These are phyloP conservation scores for Malassezia obtusa DNA, from an alignment of 1,284 basidiomycete species.

Conservation along the genomic window DNA sequence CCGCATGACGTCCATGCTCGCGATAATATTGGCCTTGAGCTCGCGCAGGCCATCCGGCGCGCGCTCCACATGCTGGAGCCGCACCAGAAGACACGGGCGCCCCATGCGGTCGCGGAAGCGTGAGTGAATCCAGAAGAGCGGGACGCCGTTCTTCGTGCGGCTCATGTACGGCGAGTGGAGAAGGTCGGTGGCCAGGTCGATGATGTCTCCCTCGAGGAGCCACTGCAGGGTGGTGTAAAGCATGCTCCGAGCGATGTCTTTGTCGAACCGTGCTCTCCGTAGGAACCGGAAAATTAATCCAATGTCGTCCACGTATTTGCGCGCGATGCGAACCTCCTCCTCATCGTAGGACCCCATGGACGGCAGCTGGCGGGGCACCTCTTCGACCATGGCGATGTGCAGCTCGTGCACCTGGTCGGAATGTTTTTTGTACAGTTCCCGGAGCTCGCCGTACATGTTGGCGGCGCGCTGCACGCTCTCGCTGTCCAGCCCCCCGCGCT, in stretches of 20 bases:
- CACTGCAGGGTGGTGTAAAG: constrained; percentile 11
- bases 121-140: constrained; percentile 43
- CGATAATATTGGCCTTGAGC: constrained; percentile 43
- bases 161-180: constrained; percentile 17
- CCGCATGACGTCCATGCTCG: constrained; percentile 38
- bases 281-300: constrained; percentile 12
- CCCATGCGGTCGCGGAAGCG: constrained; percentile 34
- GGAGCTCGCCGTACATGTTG: neutral
- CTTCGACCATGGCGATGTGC: constrained; percentile 1
- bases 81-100: constrained; percentile 38
- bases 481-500: too few relatives aligned
- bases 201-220: constrained; percentile 11
- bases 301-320: constrained; percentile 9
- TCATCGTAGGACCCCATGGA: neutral
- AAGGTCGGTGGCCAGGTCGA: constrained; percentile 7
- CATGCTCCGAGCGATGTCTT: neutral
- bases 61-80: constrained; percentile 34
- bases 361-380: neutral
- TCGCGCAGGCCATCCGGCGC: constrained; percentile 34
- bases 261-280: constrained; percentile 8
- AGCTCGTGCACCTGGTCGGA: neutral
- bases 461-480: neutral
- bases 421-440: neutral
- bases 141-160: constrained; percentile 13
- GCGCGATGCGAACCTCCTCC: constrained; percentile 1